Base-by-base conservation (phyloP, 176 grass and related monocot species). In the Juncus effusus region DNA sequence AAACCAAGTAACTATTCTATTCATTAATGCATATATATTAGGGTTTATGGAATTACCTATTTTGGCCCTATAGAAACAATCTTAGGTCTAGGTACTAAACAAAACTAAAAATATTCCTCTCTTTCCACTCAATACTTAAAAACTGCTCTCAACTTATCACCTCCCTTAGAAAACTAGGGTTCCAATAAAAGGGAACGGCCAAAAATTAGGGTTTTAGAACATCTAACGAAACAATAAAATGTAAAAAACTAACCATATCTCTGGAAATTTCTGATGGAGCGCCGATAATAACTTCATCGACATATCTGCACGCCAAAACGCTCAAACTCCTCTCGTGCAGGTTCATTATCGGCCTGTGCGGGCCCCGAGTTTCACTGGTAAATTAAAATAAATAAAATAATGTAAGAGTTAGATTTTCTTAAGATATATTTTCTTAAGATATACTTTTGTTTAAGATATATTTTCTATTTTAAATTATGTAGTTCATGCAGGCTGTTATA, bases 241-340 rank as follows among this genome's bases (percentile, higher is more conserved):
- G 45, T 36, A 61, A 71, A 60, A 50, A 73, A 52, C 80, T 54
- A 42, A 97, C 93, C 93, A 86, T 97, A 70, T 92, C 88, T 89
- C 86, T 97, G 54, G 88, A 97, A 82, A 92, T 64, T 3, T 97
- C 82, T 85, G 88, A 97, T 64, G 88, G 93, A 15, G 88, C 88
- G 77, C 88, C 94, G 69, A 97, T 97, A 74, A 97, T 97, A 76
- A 97, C 94, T 78, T 92, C 94, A 82, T 92, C 94, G 67, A 89
- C 94, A 82, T 92, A 86, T 62, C 88, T 85, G 61, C 85, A 97
- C 40, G 94, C 85, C 82, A 97, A 86, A 79, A 97, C 88, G 78
- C 85, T 97, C 69, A 97, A 83, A 79, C 94, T 97, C 83, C 88
- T 57, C 73, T 92, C 85, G 59, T 97, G 94, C 13, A 97, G 85